Base-by-base conservation (phyloP, 495 filamentous ascomycete genomes). In the Aspergillus incahuasiensis region DNA sequence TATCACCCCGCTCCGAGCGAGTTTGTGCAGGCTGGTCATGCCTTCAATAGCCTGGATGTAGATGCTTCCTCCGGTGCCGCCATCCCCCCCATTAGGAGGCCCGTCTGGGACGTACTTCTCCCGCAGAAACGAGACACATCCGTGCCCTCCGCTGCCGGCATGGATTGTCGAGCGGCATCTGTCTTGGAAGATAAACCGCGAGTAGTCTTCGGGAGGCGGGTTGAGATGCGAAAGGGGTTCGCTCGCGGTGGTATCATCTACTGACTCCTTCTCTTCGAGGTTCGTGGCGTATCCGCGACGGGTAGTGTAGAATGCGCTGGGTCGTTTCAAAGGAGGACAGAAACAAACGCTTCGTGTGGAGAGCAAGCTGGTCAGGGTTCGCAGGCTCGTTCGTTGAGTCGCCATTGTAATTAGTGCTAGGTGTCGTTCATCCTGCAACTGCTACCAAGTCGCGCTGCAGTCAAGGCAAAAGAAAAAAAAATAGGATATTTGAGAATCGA, bases 11-110 rank as follows among this genome's bases (percentile, higher is more conserved):
- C 86, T 77, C 16, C 92, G 82, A 9, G 88, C 87, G 13, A 98
- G 80, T 70, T 97, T 98, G 70, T 97, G 91, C 50, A 98, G 72
- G 55, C 89, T 94, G 0, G 89, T 96, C 66, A 97, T 85, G 54
- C 90, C 90, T 40, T 86, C 85, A 8, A 96, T 84, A 4, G 94
- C 92, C 69, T 97, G 95, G 52, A 98, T 94, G 73, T 94, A 97
- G 57, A 98, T 75, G 62, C 86, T 92, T 18, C 94, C 94, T 43
- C 94, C 94, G 48, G 81, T 87, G 13, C 94, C 94, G 25, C 94
- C 94, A 68, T 97, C 90, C 46, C 94, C 94, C 45, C 94, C 95
- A 69, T 97, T 97, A n/a, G 94, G 78, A n/a, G 92, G 92, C 0
- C 94, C 94, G 51, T 90, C 80, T 44, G 84, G 79, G 20, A 96